Percentiles rank a stretch among this genome's conserved stretches.
phyloP scores from a whole-genome alignment of 108 stramenopile genomes.

The Phaeodactylum tricornutum region DNA sequence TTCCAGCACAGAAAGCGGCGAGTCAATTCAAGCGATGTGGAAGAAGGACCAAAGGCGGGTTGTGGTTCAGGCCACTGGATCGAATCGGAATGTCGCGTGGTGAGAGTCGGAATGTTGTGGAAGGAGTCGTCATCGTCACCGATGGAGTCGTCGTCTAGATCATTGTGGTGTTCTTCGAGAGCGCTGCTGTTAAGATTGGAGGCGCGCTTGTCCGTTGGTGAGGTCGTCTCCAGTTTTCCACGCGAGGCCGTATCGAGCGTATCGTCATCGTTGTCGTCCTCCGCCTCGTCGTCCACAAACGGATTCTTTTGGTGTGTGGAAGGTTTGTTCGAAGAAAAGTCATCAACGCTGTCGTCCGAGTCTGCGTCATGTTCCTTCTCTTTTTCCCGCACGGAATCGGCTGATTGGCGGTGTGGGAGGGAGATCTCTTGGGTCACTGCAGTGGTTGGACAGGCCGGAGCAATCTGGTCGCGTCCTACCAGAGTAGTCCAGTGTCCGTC shows the following conservation, averaged over 20 bases:
- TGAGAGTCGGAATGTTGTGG: no score
- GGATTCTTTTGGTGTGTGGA: constrained; percentile 1
- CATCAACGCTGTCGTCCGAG: constrained; percentile 19
- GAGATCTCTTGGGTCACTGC: no score
- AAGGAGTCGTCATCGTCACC: constrained; percentile 3
- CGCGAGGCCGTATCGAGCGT: neutral
- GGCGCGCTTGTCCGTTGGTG: neutral
- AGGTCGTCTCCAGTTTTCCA: neutral
- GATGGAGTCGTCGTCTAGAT: neutral
- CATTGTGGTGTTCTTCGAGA: neutral
- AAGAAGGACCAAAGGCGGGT: constrained; percentile 65
- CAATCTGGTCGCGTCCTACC: no score
- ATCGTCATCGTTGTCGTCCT: constrained; percentile 11
- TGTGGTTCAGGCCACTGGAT: constrained; percentile 37
- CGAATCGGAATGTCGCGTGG: no score
- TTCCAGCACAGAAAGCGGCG: constrained; percentile 84
- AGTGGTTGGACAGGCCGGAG: no score
- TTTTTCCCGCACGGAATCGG: neutral
- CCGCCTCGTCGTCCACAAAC: constrained; percentile 13
- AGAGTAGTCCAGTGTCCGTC: no score
- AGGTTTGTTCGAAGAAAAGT: constrained; percentile 5
- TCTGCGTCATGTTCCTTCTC: constrained; percentile 16
- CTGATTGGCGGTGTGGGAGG: no score
- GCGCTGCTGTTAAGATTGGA: neutral
- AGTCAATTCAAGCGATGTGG: constrained; percentile 52